Evolutionary conservation across 257 asterid genomes (phyloP).

Genomic region (Thymus mandschuricus): DNA sequence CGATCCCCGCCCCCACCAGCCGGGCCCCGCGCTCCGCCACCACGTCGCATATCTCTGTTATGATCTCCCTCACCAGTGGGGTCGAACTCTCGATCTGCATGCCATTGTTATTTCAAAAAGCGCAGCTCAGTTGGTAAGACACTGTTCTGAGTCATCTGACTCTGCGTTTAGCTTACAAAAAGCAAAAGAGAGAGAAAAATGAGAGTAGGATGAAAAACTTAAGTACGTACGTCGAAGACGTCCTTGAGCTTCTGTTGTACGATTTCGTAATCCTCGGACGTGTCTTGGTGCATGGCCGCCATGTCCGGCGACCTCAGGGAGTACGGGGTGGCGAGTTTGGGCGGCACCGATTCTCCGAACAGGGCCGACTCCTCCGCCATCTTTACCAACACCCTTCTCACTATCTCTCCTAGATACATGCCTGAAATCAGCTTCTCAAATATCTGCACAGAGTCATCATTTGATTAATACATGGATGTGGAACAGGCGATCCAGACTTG

Average conservation of each 20-base stretch:
- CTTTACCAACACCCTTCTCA: constrained; percentile 63
- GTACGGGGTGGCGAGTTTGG: constrained; percentile 62
- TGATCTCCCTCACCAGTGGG: constrained; percentile 60
- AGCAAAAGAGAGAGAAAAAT: neutral
- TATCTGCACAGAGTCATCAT: constrained; percentile 37
- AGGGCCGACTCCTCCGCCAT: constrained; percentile 68
- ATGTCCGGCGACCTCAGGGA: constrained; percentile 68
- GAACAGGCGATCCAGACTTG: no score
- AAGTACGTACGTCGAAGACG: constrained; percentile 49
- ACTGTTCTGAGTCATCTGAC: no score
- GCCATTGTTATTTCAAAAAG: neutral
- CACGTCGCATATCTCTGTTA: constrained; percentile 70
- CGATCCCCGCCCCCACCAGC: constrained; percentile 76
- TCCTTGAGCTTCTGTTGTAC: constrained; percentile 65
- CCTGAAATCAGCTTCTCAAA: constrained; percentile 86
- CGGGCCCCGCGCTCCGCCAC: constrained; percentile 90
- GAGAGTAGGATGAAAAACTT: constrained; percentile 1
- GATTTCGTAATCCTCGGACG: constrained; percentile 67
- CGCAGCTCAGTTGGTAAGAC: no score
- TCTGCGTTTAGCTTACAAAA: no score
- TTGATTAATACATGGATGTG: no score
- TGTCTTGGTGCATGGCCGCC: constrained; percentile 97
- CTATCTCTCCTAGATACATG: constrained; percentile 79
- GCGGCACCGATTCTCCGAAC: constrained; percentile 66
- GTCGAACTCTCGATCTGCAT: constrained; percentile 50